These are phyloP conservation scores for Ascochyta koolunga DNA, from an alignment of 2,329 filamentous ascomycete genomes.

Conservation along the genomic window DNA sequence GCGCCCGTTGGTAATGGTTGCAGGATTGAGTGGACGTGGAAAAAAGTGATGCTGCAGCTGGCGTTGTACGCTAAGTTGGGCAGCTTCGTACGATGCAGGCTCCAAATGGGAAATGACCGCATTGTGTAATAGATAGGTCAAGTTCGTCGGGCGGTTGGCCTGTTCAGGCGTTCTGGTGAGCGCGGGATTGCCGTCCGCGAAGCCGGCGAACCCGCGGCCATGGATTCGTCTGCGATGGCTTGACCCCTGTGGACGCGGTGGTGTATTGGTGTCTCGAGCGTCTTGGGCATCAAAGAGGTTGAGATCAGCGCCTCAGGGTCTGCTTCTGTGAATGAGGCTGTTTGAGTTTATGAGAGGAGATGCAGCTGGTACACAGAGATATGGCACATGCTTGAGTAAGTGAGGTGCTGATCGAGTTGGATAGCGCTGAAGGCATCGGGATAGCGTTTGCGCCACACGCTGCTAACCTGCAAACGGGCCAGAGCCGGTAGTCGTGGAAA, in stretches of 20 bases:
- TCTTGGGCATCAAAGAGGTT: conserved; percentile 14
- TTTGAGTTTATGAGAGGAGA: not conserved
- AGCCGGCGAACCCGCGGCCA: conserved; percentile 18
- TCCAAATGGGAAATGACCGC: not conserved
- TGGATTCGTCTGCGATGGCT: conserved; percentile 13
- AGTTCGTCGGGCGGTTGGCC: not conserved
- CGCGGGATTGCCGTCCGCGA: not conserved
- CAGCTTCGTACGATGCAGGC: not conserved
- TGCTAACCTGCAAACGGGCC: conserved; percentile 12
- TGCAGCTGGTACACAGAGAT: conserved; percentile 2
- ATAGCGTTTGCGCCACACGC: conserved; percentile 14
- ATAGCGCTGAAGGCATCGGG: conserved; percentile 10
- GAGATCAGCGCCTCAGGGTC: conserved; percentile 6
- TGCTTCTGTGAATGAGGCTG: conserved; percentile 4
- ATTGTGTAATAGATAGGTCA: not conserved
- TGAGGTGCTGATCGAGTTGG: not conserved
- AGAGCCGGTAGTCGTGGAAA: conserved; percentile 10
- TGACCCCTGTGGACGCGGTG: conserved; percentile 10
- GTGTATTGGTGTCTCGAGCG: conserved; percentile 12
- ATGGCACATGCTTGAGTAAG: conserved; percentile 1
- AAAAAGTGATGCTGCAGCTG: not conserved
- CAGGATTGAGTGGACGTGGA: not conserved
- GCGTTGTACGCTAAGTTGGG: not conserved
- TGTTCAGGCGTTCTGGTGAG: conserved; percentile 5
- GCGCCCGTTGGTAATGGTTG: not conserved